A percentile compares a stretch with the other conserved stretches of the same genome.
Evolutionary conservation across 2,329 filamentous ascomycete genomes (phyloP).

Genomic region (Fusarium paranaense): DNA sequence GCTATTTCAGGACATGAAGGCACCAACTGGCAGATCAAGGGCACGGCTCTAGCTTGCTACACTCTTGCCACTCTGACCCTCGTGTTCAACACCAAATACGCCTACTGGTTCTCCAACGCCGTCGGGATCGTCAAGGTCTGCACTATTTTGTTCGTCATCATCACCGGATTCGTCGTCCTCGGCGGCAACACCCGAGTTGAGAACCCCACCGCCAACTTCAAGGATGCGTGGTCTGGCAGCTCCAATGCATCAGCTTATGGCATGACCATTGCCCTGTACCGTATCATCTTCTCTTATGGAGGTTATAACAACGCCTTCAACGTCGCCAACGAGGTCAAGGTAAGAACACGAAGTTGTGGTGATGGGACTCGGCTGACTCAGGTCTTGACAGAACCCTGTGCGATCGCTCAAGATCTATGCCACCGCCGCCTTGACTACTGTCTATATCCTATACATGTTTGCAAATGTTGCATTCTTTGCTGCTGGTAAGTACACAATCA

Average conservation of each 20-base stretch:
- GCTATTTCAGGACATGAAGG: constrained; percentile 62
- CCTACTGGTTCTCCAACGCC: constrained; percentile 65
- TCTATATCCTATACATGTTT: constrained; percentile 67
- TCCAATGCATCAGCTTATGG: constrained; percentile 44
- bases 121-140: constrained; percentile 68
- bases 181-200: constrained; percentile 45
- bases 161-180: constrained; percentile 72
- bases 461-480: constrained; percentile 72
- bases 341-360: background rate
- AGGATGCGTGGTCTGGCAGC: constrained; percentile 1
- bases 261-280: constrained; percentile 62
- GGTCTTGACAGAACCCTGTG: constrained; percentile 62
- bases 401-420: constrained; percentile 63
- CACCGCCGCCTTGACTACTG: constrained; percentile 60
- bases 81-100: constrained; percentile 65
- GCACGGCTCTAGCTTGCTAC: constrained; percentile 73
- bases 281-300: constrained; percentile 68
- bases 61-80: constrained; percentile 61
- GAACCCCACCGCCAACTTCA: background rate
- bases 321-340: constrained; percentile 67
- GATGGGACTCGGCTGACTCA: background rate
- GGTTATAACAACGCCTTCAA: constrained; percentile 73
- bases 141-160: constrained; percentile 54
- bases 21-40: constrained; percentile 72
- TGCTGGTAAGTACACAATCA: constrained; percentile 41